These are phyloP conservation scores for Rugiboletus extremiorientalis DNA, from an alignment of 1,284 basidiomycete genomes.

Conservation along the genomic window DNA sequence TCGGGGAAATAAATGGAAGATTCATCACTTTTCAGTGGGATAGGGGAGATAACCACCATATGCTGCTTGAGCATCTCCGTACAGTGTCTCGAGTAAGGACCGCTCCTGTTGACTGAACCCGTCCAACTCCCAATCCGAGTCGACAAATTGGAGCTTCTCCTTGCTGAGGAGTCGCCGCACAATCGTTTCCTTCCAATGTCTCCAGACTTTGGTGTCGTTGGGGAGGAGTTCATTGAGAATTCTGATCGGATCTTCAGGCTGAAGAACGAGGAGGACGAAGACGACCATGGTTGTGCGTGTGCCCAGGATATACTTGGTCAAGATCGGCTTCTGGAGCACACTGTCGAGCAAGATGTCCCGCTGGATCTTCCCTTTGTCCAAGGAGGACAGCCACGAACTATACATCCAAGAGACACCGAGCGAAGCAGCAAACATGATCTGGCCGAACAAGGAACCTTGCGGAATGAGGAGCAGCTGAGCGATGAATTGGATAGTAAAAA, in stretches of 20 bases:
- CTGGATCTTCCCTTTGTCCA: slow-evolving; percentile 33
- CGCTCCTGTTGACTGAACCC: slow-evolving; percentile 18
- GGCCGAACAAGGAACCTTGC: slow-evolving; percentile 33
- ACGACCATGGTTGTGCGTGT: slow-evolving; percentile 31
- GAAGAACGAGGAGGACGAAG: slow-evolving; percentile 31
- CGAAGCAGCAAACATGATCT: slow-evolving; percentile 33
- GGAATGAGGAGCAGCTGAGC: slow-evolving; percentile 33
- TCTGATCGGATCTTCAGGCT: slow-evolving; percentile 21
- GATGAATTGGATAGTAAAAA: slow-evolving; percentile 32
- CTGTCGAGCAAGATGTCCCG: slow-evolving; percentile 22
- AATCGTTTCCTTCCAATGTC: slow-evolving; percentile 23
- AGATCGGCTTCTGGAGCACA: slow-evolving; percentile 22
- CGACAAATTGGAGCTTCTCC: slow-evolving; percentile 25
- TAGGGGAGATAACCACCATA: slow-evolving; percentile 18
- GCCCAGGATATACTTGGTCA: slow-evolving; percentile 30
- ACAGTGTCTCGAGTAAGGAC: slow-evolving; percentile 22
- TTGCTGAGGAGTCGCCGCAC: slow-evolving; percentile 13
- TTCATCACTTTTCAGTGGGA: slow-evolving; percentile 5
- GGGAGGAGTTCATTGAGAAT: slow-evolving; percentile 30
- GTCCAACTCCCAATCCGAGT: slow-evolving; percentile 25
- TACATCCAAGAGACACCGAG: slow-evolving; percentile 32
- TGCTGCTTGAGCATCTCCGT: slow-evolving; percentile 22
- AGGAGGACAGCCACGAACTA: slow-evolving; percentile 31
- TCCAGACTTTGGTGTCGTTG: slow-evolving; percentile 35
- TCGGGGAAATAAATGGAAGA: neutral